phyloP scores from a whole-genome alignment of 495 filamentous ascomycete genomes.

The Hypoxylon cercidicola region DNA sequence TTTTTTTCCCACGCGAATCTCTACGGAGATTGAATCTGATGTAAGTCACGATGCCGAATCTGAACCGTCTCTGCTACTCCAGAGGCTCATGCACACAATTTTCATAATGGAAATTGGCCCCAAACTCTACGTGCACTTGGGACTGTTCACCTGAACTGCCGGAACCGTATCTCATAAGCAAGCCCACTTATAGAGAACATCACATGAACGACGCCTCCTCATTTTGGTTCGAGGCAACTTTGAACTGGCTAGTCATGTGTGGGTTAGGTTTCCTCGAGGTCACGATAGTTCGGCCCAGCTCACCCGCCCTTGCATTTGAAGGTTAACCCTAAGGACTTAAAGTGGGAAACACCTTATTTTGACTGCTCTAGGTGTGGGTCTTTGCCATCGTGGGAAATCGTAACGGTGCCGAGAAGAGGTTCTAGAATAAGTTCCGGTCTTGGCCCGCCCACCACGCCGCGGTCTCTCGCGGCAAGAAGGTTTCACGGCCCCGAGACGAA shows the following conservation, averaged over 20 bases:
- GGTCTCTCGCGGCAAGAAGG: background rate
- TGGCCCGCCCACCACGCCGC: background rate
- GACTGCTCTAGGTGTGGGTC: background rate
- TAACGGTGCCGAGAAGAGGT: background rate
- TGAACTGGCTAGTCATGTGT: background rate
- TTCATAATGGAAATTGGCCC: conserved; percentile 14
- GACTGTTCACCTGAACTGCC: conserved; percentile 16
- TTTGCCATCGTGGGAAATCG: background rate
- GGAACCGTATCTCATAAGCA: conserved; percentile 6
- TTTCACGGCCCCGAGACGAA: background rate
- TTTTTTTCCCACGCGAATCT: background rate
- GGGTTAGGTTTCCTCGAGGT: conserved; percentile 3
- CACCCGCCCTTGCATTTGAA: conserved; percentile 5
- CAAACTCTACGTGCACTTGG: conserved; percentile 11
- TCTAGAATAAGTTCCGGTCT: background rate
- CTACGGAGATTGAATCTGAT: too few relatives aligned
- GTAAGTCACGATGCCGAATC: conserved; percentile 3
- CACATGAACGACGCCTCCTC: background rate
- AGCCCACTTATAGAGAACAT: conserved; percentile 1
- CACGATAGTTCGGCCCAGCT: conserved; percentile 6
- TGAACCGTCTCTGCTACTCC: conserved; percentile 4
- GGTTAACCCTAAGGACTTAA: conserved; percentile 20
- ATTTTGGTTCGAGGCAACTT: background rate
- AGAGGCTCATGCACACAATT: conserved; percentile 31
- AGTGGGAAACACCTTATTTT: conserved; percentile 22